These are phyloP conservation scores for Brassica cretica DNA, from an alignment of 345 rosid species.

Conservation along the genomic window DNA sequence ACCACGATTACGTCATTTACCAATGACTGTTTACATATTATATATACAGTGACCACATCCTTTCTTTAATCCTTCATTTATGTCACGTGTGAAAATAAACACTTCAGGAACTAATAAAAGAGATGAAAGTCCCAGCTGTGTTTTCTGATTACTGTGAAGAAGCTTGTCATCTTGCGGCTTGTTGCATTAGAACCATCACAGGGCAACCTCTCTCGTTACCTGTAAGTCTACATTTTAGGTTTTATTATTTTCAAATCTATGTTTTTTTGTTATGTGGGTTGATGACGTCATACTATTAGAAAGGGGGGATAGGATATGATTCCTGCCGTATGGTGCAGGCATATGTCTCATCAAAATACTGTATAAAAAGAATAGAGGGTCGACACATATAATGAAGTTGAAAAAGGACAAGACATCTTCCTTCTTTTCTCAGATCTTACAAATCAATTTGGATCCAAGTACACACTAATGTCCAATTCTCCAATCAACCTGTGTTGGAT, in stretches of 20 bases:
- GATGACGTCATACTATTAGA: background rate
- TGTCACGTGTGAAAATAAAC: background rate
- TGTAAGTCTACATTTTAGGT: slow-evolving; percentile 35
- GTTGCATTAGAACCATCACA: slow-evolving; percentile 55
- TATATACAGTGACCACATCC: background rate
- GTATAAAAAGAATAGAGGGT: slow-evolving; percentile 4
- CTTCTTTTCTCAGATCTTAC: background rate
- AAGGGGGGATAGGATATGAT: background rate
- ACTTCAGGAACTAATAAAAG: slow-evolving; percentile 69
- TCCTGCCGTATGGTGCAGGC: slow-evolving; percentile 23
- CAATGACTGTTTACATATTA: background rate
- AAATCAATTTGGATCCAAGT: slow-evolving; percentile 6
- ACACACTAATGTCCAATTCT: slow-evolving; percentile 10
- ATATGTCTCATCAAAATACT: slow-evolving; percentile 30
- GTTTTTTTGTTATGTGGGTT: slow-evolving; percentile 13
- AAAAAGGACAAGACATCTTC: slow-evolving; percentile 5
- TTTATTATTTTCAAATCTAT: background rate
- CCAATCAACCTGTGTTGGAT: slow-evolving; percentile 26
- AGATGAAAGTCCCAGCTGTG: slow-evolving; percentile 67
- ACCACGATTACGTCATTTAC: background rate
- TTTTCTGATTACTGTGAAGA: slow-evolving; percentile 97
- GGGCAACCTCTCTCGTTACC: slow-evolving; percentile 59
- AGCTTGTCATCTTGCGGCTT: slow-evolving; percentile 84
- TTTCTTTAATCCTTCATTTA: background rate
- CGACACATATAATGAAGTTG: slow-evolving; percentile 26